phyloP scores from a whole-genome alignment of 2,329 filamentous ascomycete species.

The Alternaria tenuissima region DNA sequence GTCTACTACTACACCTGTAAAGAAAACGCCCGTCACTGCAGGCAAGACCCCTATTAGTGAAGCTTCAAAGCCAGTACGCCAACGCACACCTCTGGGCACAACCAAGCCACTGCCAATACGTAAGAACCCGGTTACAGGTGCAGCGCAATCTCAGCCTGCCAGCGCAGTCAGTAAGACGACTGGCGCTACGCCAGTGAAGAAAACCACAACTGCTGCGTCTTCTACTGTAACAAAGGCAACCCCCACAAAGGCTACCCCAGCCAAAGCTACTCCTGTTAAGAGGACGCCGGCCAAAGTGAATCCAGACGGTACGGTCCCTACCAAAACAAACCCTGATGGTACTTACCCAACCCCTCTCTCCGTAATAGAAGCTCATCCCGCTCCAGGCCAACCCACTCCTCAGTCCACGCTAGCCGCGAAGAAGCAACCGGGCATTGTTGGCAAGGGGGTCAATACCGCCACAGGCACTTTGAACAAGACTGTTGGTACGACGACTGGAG shows the following conservation, averaged over 20 bases:
- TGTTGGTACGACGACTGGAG: slow-evolving; percentile 44
- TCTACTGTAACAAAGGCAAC: slow-evolving; percentile 15
- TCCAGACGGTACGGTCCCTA: slow-evolving; percentile 11
- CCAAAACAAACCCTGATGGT: slow-evolving; percentile 32
- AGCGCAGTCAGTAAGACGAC: slow-evolving; percentile 26
- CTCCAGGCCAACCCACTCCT: slow-evolving; percentile 32
- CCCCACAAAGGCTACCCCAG: slow-evolving; percentile 18
- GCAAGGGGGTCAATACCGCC: slow-evolving; percentile 44
- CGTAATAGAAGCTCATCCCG: slow-evolving; percentile 37
- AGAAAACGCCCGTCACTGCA: slow-evolving; percentile 28
- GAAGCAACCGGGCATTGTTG: slow-evolving; percentile 48
- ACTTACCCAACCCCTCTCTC: slow-evolving; percentile 39
- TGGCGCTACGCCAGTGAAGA: slow-evolving; percentile 21
- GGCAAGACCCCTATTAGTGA: slow-evolving; percentile 27
- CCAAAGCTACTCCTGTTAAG: slow-evolving; percentile 36
- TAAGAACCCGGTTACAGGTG: slow-evolving; percentile 10
- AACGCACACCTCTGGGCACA: slow-evolving; percentile 26
- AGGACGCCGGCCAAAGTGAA: slow-evolving; percentile 32
- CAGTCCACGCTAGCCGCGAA: slow-evolving; percentile 18
- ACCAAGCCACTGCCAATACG: slow-evolving; percentile 30
- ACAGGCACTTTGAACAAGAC: slow-evolving; percentile 48
- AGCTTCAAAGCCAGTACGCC: slow-evolving; percentile 25
- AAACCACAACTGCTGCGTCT: slow-evolving; percentile 18
- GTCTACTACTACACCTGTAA: slow-evolving; percentile 27
- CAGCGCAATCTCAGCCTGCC: slow-evolving; percentile 13